Evolutionary conservation across 2,329 filamentous ascomycete genomes (phyloP).

Genomic region (Knoxdaviesia proteae): DNA sequence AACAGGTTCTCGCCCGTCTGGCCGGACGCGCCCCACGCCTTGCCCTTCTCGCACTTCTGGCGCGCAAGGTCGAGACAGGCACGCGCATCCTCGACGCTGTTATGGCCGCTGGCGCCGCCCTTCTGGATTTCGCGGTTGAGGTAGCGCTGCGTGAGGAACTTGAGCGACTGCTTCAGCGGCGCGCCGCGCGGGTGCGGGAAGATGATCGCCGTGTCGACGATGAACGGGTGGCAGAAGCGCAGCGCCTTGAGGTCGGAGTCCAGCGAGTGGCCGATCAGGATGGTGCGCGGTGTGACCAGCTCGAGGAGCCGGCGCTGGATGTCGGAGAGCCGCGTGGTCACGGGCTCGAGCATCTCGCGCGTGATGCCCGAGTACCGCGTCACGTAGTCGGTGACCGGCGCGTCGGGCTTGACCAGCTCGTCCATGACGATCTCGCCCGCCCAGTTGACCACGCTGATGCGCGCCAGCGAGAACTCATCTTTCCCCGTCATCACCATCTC

Average conservation of each 20-base stretch:
- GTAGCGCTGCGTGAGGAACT: conserved; percentile 74
- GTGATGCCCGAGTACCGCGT: conserved; percentile 90
- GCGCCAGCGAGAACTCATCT: conserved; percentile 62
- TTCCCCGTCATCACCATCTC: conserved; percentile 90
- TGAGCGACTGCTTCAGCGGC: conserved; percentile 75
- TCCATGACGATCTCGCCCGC: conserved; percentile 65
- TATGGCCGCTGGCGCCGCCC: conserved; percentile 53
- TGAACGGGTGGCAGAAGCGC: conserved; percentile 72
- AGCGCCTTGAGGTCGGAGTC: conserved; percentile 71
- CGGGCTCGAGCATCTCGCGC: conserved; percentile 55
- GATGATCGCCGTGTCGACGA: conserved; percentile 77
- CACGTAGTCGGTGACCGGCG: conserved; percentile 80
- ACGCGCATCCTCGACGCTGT: conserved; percentile 80
- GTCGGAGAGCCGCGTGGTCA: conserved; percentile 67
- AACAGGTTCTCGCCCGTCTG: conserved; percentile 74
- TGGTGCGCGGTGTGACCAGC: conserved; percentile 50
- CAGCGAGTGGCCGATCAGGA: conserved; percentile 63
- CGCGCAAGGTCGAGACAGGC: conserved; percentile 86
- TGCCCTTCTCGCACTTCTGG: conserved; percentile 87
- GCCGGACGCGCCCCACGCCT: conserved; percentile 64
- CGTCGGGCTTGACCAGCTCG: conserved; percentile 75
- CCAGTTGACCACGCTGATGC: conserved; percentile 77
- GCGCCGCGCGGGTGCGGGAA: conserved; percentile 81
- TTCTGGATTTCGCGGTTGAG: conserved; percentile 76
- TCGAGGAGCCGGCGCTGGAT: conserved; percentile 60